Evolutionary conservation across 768 basidiomycete genomes (phyloP), one percentile per base, ranked within the genome.

Genomic region (Tephrocybe sp.): DNA sequence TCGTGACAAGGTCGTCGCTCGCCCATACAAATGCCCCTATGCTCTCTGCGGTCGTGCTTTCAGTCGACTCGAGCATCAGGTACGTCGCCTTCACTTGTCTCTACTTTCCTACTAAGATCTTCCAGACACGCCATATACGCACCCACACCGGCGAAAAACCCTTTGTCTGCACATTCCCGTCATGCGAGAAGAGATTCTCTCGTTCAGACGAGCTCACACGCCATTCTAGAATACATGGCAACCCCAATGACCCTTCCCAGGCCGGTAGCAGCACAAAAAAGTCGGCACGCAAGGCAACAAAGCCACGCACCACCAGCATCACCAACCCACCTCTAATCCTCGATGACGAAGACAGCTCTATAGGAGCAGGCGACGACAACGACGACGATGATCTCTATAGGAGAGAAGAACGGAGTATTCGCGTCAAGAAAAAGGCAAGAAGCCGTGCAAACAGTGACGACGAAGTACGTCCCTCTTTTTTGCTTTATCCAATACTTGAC

Each of bases 121-220:
- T 22, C 27, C 67, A 98, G 92, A 99, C 96, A 16, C 87, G 96
- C 54, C 96, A 99, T 64, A 97, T 98, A 47, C 88, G 96, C 52
- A 99, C 95, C 0, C 96, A 99, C 68, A 99, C 96, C 0, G 96
- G 96, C 62, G 96, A 99, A 71, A 98, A 97, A 60, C 96, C 96
- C 2, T 98, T 98, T 61, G 79, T 83, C 18, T 99, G 96, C 79
- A 86, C 84, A 1, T 91, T 86, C 66, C 84, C 91, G 3, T 82
- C 85, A n/a, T 99, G 96, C 79, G 95, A 97, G 69, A 99, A 98
- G 68, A 88, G 94, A 5, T 99, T 99, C 69, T 94, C 92, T 15
- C 86, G 96, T 51, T 93, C 92, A n/a, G 96, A 99, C 75, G 96
- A 99, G 70, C 83, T 99, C 56, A 99, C 96, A 24, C 82, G 96